Base-by-base conservation (phyloP, 1,284 basidiomycete genomes). In the Sanghuangporus weigelae region DNA sequence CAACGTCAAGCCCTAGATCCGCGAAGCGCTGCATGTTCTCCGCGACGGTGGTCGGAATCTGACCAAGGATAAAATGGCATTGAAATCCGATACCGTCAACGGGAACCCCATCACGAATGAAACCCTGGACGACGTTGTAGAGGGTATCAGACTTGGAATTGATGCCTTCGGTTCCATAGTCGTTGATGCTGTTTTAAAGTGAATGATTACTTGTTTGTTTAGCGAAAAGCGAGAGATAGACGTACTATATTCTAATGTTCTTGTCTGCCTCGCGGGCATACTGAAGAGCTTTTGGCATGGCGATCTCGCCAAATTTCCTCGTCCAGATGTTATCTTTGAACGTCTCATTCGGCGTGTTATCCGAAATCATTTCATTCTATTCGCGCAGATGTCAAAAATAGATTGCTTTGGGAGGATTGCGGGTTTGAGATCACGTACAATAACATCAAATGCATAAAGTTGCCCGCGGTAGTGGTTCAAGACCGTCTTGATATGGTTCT, bases 41-140 rank as follows among this genome's bases (percentile, higher is more conserved):
- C 26, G 59, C 44, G 26, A 68, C 46, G 16, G 56, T 62, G 44
- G 58, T 53, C 2, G 67, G 65, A 10, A 68, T 35, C 21, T 64
- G 64, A 10, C 55, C 55, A 44, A 66, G 60, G 19, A 54, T 55
- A 46, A 69, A 64, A 46, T 67, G 67, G 35, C 65, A 59, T 74
- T 85, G 82, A 42, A 65, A 65, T 35, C 64, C 64, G 36, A 65
- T 62, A 31, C 55, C 64, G 49, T 65, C 60, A 14, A 65, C 44
- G n/a, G 84, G 83, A 7, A 65, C 64, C 39, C 60, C 60, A 46
- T 65, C 56, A n/a, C 12, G 36, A 16, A 65, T 21, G 55, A 65
- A 65, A 7, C 55, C 54, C 31, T 57, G 12, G 14, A 62, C 64
- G 39, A 65, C 60, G 40, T 36, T 59, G 56, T 54, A 65, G 21